phyloP scores from a whole-genome alignment of 1,284 basidiomycete species.

The Pseudozyma sp. region DNA sequence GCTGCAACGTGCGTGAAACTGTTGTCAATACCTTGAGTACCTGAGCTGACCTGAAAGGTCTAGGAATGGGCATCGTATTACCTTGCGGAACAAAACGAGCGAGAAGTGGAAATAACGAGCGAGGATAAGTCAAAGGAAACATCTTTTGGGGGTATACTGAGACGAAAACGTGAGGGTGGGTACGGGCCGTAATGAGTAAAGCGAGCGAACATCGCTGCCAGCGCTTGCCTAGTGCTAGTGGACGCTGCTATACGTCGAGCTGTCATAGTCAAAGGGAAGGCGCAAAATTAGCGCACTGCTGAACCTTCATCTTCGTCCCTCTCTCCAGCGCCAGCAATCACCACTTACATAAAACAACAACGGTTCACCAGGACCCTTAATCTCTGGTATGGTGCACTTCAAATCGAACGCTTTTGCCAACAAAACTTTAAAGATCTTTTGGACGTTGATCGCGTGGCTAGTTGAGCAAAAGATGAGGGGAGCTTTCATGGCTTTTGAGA shows the following conservation, averaged over 20 bases:
- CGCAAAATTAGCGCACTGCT: not conserved
- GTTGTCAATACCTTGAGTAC: too few species aligned
- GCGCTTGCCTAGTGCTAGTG: too few species aligned
- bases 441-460: constrained; percentile 96
- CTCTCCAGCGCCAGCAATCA: not conserved
- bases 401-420: constrained; percentile 61
- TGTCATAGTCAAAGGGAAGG: not conserved
- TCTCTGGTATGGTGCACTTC: constrained; percentile 64
- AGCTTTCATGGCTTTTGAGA: constrained; percentile 97
- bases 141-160: too few species aligned
- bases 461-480: constrained; percentile 98
- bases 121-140: too few species aligned
- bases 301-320: not conserved
- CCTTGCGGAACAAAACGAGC: too few species aligned
- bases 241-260: constrained; percentile 10
- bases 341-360: constrained; percentile 57
- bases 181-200: too few species aligned
- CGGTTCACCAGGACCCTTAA: constrained; percentile 57
- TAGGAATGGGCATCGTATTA: too few species aligned
- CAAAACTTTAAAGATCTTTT: constrained; percentile 79
- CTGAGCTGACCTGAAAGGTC: too few species aligned
- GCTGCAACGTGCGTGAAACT: too few species aligned
- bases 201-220: too few species aligned
- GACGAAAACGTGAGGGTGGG: too few species aligned
- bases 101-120: too few species aligned